Conservation (phyloP, 176 grass and related monocot genomes). For the Triticum aestivum region DNA sequence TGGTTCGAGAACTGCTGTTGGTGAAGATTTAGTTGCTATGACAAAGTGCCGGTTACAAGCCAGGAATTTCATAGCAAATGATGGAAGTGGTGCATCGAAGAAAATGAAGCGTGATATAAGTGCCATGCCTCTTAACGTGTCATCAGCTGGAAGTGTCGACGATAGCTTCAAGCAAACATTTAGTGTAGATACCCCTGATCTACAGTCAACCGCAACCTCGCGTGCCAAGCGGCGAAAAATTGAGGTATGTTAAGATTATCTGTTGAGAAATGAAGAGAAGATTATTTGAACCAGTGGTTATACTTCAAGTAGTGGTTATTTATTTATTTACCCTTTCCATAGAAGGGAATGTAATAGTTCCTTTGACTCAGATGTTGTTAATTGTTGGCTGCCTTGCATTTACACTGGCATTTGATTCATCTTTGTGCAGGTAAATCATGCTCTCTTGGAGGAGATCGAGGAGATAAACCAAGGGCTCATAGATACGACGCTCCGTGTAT, state of each 20-base stretch:
- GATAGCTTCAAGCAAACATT: constrained; percentile 75
- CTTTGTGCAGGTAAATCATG: constrained; percentile 66
- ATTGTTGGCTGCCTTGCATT: constrained; percentile 7
- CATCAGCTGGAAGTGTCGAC: constrained; percentile 65
- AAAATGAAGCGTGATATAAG: constrained; percentile 99
- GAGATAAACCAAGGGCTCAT: constrained; percentile 89
- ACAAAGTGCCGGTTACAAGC: constrained; percentile 98
- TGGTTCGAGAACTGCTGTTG: constrained; percentile 89
- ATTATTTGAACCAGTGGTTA: neutral
- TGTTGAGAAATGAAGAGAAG: neutral
- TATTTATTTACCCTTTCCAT: neutral
- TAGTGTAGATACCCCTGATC: constrained; percentile 51
- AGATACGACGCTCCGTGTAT: constrained; percentile 76
- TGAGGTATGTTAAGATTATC: constrained; percentile 57
- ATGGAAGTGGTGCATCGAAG: constrained; percentile 79
- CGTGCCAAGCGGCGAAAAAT: constrained; percentile 59
- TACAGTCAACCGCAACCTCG: constrained; percentile 91
- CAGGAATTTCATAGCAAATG: constrained; percentile 83
- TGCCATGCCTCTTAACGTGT: constrained; percentile 89
- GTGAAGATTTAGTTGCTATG: constrained; percentile 98
- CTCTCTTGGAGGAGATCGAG: constrained; percentile 71
- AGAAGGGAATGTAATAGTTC: neutral
- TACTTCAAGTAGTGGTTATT: neutral
- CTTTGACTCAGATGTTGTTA: neutral
- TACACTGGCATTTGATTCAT: constrained; percentile 8